Evolutionary conservation across 2,329 filamentous ascomycete species (phyloP).

Genomic region (Ceratocystis cacaofunesta): DNA sequence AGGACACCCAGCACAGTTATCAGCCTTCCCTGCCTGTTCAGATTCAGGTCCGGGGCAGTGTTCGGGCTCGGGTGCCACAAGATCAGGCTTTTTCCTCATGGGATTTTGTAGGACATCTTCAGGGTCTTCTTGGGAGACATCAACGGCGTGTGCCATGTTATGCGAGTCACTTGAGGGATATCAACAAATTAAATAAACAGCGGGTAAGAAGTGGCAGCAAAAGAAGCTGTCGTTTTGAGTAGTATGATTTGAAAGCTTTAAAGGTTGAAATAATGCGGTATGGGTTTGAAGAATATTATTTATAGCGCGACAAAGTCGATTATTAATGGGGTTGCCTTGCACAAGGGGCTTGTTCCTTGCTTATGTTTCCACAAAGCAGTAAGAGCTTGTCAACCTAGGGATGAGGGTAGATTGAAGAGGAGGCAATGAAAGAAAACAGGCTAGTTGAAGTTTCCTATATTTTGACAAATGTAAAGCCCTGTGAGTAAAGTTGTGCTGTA

Average conservation of each 20-base stretch:
- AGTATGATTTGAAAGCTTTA: too few relatives aligned
- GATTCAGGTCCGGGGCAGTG: slow-evolving; percentile 89
- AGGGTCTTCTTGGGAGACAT: slow-evolving; percentile 41
- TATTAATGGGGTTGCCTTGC: slow-evolving; percentile 7
- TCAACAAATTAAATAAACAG: background rate
- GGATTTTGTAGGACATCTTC: slow-evolving; percentile 61
- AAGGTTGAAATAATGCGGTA: too few relatives aligned
- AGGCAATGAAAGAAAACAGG: background rate
- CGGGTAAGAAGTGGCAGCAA: background rate
- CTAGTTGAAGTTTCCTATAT: background rate
- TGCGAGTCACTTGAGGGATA: too few relatives aligned
- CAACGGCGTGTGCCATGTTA: slow-evolving; percentile 65
- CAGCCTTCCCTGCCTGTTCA: slow-evolving; percentile 50
- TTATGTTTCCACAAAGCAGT: too few relatives aligned
- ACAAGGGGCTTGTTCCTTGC: background rate
- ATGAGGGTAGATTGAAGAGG: too few relatives aligned
- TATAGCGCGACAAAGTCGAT: background rate
- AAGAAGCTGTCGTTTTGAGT: background rate
- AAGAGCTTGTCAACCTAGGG: too few relatives aligned
- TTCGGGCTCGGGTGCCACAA: slow-evolving; percentile 90
- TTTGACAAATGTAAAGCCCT: background rate
- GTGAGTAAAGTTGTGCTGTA: too few relatives aligned
- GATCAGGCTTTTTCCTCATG: slow-evolving; percentile 55
- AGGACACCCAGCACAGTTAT: slow-evolving; percentile 86
- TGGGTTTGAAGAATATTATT: background rate